These are phyloP conservation scores for Trichocladium antarcticum DNA, from an alignment of 495 filamentous ascomycete genomes.

Conservation along the genomic window DNA sequence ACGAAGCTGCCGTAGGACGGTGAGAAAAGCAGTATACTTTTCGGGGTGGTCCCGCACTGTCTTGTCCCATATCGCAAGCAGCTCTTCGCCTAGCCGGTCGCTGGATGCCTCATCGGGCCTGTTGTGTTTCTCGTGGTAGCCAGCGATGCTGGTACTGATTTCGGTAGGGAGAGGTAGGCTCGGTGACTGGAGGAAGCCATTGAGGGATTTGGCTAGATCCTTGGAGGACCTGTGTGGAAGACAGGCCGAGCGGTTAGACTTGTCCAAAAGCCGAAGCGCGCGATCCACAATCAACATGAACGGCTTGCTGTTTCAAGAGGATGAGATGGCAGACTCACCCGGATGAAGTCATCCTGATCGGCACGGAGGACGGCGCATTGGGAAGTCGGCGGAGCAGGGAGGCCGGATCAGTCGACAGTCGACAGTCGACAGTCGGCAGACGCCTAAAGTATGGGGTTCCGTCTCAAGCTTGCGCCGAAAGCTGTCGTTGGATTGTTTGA, in stretches of 20 bases:
- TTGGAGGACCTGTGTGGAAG: conserved; percentile 33
- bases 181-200: conserved; percentile 39
- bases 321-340: conserved; percentile 14
- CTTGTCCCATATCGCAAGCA: conserved; percentile 48
- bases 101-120: conserved; percentile 48
- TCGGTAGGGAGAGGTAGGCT: conserved; percentile 52
- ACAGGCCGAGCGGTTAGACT: conserved; percentile 3
- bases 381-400: background rate
- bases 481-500: too few relatives aligned
- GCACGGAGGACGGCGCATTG: conserved; percentile 11
- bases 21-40: conserved; percentile 50
- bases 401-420: background rate
- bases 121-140: conserved; percentile 49
- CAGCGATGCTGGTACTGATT: conserved; percentile 44
- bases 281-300: too few relatives aligned
- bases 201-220: conserved; percentile 51
- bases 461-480: background rate
- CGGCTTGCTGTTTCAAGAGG: background rate
- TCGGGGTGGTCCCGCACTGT: conserved; percentile 41
- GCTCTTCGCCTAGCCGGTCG: conserved; percentile 55
- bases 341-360: conserved; percentile 29
- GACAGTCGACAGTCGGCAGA: background rate
- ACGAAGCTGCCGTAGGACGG: conserved; percentile 46
- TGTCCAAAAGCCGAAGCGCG: too few relatives aligned
- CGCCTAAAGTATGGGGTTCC: background rate